These are phyloP conservation scores for Phellopilus nigrolimitatus DNA, from an alignment of 1,284 basidiomycete species.

Conservation along the genomic window DNA sequence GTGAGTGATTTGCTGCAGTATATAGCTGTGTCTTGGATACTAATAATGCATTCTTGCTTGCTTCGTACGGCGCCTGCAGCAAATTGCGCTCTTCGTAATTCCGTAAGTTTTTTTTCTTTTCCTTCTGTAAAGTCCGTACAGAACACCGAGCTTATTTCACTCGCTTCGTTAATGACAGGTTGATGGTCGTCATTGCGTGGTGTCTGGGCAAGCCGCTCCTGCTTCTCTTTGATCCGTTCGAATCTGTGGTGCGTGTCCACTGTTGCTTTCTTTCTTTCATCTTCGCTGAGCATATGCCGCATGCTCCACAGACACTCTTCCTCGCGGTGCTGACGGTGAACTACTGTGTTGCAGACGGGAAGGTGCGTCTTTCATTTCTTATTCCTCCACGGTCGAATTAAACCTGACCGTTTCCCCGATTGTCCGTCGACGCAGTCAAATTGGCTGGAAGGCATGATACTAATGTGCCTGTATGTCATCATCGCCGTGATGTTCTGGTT, in stretches of 20 bases:
- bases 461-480: conserved; percentile 58
- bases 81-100: conserved; percentile 87
- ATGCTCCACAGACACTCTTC: conserved; percentile 30
- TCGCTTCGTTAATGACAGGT: conserved; percentile 30
- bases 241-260: conserved; percentile 48
- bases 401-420: background rate
- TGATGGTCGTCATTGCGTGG: conserved; percentile 64
- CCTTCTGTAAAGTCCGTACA: background rate
- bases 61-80: conserved; percentile 52
- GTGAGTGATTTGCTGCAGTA: conserved; percentile 39
- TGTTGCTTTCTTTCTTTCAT: background rate
- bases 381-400: background rate
- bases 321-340: conserved; percentile 53
- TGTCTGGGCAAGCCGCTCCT: conserved; percentile 63
- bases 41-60: too few relatives aligned
- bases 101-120: conserved; percentile 52
- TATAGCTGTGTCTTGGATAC: background rate
- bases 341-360: conserved; percentile 60
- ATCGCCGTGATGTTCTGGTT: conserved; percentile 62
- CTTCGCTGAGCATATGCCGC: background rate
- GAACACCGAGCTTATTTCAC: background rate
- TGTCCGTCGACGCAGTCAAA: conserved; percentile 41
- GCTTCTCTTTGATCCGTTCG: conserved; percentile 77
- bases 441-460: conserved; percentile 53
- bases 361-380: conserved; percentile 24